Conservation (phyloP, 345 rosid species). For the Linum lewisii region DNA sequence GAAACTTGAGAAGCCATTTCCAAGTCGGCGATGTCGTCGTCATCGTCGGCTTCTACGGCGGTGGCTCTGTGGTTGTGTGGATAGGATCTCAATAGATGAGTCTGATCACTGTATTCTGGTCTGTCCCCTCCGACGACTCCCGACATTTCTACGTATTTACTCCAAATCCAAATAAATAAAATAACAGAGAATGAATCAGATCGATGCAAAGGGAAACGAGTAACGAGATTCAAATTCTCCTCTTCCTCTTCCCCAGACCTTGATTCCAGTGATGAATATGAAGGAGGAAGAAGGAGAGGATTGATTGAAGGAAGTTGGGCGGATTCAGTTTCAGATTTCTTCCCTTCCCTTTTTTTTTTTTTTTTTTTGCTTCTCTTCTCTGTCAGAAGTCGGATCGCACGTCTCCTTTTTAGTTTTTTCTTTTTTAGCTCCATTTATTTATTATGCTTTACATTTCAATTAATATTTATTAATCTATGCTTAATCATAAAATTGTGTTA, state of each 20-base stretch:
- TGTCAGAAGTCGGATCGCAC: background rate
- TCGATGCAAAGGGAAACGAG: background rate
- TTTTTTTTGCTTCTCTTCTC: background rate
- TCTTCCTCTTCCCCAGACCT: background rate
- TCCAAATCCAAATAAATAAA: no score
- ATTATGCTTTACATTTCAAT: background rate
- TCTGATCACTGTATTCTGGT: slow-evolving; percentile 1
- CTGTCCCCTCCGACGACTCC: background rate
- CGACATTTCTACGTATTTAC: background rate
- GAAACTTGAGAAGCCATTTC: slow-evolving; percentile 1
- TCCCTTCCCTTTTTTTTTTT: no score
- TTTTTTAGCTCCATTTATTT: slow-evolving; percentile 4
- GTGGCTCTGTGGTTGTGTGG: no score
- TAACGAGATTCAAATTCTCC: background rate
- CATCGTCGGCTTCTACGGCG: background rate
- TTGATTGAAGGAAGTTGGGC: background rate
- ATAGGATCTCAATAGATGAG: background rate
- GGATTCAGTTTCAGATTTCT: no score
- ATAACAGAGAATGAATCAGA: background rate
- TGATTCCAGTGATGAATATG: background rate
- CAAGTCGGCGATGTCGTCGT: background rate
- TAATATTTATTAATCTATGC: background rate
- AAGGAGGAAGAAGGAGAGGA: background rate
- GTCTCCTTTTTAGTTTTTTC: background rate
- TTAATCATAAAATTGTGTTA: no score